Evolutionary conservation across 23 red algal genomes (phyloP).

Genomic region (Pyropia yezoensis): DNA sequence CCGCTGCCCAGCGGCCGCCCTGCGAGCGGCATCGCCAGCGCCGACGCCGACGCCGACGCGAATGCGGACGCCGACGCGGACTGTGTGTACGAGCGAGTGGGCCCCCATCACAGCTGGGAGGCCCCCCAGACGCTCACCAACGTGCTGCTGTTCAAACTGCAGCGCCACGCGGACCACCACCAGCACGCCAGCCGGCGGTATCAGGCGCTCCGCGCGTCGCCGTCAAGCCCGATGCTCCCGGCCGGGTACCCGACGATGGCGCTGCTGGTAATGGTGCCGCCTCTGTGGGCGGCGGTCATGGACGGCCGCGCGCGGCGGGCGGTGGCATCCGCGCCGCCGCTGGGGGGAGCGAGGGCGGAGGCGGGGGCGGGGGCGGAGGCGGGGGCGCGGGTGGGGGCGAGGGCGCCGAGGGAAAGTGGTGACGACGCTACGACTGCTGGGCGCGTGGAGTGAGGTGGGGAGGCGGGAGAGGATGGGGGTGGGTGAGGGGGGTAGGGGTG

Average conservation of each 20-base stretch:
- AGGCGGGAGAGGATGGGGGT: too few relatives aligned
- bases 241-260: constrained; percentile 66
- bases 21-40: not conserved
- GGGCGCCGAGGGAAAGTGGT: too few relatives aligned
- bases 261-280: constrained; percentile 45
- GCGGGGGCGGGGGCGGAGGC: too few relatives aligned
- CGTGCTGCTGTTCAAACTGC: constrained; percentile 85
- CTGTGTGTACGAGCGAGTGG: constrained; percentile 43
- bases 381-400: too few relatives aligned
- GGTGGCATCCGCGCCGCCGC: too few relatives aligned
- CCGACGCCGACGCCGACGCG: too few relatives aligned
- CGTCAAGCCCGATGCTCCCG: constrained; percentile 56
- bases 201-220: constrained; percentile 38
- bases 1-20: constrained; percentile 4
- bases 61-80: not conserved
- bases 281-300: constrained; percentile 55
- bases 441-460: too few relatives aligned
- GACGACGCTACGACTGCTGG: too few relatives aligned
- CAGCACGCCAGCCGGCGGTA: constrained; percentile 42
- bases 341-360: too few relatives aligned
- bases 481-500: too few relatives aligned
- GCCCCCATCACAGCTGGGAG: constrained; percentile 76
- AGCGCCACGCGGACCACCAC: constrained; percentile 90
- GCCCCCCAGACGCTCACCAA: constrained; percentile 62
- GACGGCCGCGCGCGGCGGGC: constrained; percentile 6